Evolutionary conservation across 768 basidiomycete genomes (phyloP).

Genomic region (Botryobasidium botryosum): DNA sequence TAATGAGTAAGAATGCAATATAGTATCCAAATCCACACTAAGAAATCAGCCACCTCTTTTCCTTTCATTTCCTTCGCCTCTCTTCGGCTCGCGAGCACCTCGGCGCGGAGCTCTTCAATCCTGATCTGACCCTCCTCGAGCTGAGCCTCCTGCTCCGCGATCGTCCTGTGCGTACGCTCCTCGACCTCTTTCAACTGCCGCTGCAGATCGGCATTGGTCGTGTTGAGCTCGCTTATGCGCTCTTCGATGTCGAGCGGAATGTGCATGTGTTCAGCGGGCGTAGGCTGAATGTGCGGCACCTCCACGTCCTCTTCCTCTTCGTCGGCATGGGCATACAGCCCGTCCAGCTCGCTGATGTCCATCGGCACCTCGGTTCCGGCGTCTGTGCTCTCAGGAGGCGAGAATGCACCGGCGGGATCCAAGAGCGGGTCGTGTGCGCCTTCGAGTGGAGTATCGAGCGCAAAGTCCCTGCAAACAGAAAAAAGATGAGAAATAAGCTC

Average conservation of each 20-base stretch:
- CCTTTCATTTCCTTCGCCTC: conserved; percentile 85
- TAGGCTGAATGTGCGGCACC: not conserved
- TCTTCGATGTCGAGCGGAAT: not conserved
- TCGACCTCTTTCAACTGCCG: conserved; percentile 65
- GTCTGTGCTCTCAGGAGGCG: too few species aligned
- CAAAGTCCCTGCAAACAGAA: too few species aligned
- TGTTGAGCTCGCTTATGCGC: conserved; percentile 45
- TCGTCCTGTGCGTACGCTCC: conserved; percentile 41
- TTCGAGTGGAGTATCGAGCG: too few species aligned
- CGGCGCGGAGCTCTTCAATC: conserved; percentile 61
- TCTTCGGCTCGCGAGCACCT: conserved; percentile 63
- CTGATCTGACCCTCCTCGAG: conserved; percentile 61
- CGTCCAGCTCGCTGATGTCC: too few species aligned
- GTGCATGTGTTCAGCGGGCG: not conserved
- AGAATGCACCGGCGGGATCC: too few species aligned
- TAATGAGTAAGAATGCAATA: not conserved
- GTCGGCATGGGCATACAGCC: not conserved
- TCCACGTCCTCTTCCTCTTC: not conserved
- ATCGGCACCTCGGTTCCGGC: too few species aligned
- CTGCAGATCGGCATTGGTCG: conserved; percentile 55
- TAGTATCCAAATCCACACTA: too few species aligned
- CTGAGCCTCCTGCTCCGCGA: conserved; percentile 63
- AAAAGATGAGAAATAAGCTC: too few species aligned
- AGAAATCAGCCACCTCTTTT: conserved; percentile 80
- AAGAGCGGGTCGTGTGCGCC: too few species aligned